Percentiles rank a stretch among this genome's conserved stretches.
Conservation (phyloP, 768 basidiomycete genomes). For the Psilocybe sp. region DNA sequence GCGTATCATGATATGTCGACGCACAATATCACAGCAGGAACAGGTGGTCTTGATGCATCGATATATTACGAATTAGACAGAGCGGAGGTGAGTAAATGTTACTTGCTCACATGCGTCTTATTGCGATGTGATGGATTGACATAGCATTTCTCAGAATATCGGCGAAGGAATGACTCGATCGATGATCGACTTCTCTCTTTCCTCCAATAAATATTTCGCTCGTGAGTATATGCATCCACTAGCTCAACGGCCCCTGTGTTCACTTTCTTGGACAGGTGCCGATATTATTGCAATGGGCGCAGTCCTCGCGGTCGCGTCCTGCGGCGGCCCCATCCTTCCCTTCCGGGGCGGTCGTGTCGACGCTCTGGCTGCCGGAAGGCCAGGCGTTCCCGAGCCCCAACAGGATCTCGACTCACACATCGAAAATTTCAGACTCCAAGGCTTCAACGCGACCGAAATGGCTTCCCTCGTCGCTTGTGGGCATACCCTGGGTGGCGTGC, state of each 20-base stretch:
- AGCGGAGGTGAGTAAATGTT: not conserved
- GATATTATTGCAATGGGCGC: constrained; percentile 40
- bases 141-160: constrained; percentile 27
- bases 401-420: constrained; percentile 33
- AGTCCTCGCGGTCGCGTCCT: constrained; percentile 33
- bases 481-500: constrained; percentile 42
- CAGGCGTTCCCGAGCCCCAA: constrained; percentile 38
- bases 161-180: constrained; percentile 36
- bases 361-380: constrained; percentile 30
- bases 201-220: constrained; percentile 38
- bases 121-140: no score
- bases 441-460: constrained; percentile 40
- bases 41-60: constrained; percentile 8
- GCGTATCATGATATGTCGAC: constrained; percentile 7
- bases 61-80: constrained; percentile 9
- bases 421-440: constrained; percentile 32
- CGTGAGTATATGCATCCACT: constrained; percentile 21
- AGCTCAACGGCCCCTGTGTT: not conserved
- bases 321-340: constrained; percentile 41
- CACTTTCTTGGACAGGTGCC: constrained; percentile 26
- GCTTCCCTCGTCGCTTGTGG: constrained; percentile 43
- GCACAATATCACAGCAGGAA: constrained; percentile 4
- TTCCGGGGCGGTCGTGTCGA: constrained; percentile 43
- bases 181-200: constrained; percentile 30
- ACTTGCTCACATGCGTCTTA: not conserved